Evolutionary conservation across 768 basidiomycete species (phyloP).

Genomic region (Leccinum subgranulosum): DNA sequence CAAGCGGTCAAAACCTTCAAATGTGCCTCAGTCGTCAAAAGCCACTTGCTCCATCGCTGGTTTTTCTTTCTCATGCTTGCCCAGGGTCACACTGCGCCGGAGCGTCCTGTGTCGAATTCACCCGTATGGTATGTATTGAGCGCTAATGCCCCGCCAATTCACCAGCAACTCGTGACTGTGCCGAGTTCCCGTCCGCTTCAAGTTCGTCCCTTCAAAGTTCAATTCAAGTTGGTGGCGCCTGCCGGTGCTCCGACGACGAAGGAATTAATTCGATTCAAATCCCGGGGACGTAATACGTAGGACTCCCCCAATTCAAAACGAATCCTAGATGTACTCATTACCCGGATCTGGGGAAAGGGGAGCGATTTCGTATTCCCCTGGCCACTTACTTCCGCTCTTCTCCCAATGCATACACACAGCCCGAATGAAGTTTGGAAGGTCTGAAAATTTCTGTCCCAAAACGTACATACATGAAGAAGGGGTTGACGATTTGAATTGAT

Average conservation of each 20-base stretch:
- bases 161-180: background rate
- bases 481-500: background rate
- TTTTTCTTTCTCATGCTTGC: constrained; percentile 1
- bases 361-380: background rate
- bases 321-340: background rate
- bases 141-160: background rate
- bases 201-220: background rate
- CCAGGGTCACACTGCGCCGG: constrained; percentile 3
- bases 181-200: background rate
- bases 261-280: background rate
- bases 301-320: background rate
- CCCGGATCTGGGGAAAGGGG: background rate
- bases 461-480: background rate
- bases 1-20: constrained; percentile 8
- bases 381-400: background rate
- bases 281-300: background rate
- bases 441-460: background rate
- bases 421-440: background rate
- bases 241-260: background rate
- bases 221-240: background rate
- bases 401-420: background rate
- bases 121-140: background rate
- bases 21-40: background rate
- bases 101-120: background rate
- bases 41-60: background rate